Evolutionary conservation across 331 rosid species (phyloP).

Genomic region (Rosa hybrid): DNA sequence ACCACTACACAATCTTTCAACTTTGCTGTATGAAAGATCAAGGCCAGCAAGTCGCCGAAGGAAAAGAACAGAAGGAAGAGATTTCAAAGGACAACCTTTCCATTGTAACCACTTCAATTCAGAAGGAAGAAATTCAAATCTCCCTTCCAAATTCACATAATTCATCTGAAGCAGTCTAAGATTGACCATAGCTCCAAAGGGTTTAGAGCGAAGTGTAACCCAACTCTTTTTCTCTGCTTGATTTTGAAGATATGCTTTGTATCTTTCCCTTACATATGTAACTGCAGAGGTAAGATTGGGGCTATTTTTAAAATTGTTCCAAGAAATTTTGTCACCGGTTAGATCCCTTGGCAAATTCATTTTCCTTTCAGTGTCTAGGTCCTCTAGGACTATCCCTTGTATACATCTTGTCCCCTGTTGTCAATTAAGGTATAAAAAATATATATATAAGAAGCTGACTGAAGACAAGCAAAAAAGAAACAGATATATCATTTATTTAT

Average conservation of each 20-base stretch:
- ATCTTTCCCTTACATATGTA: constrained; percentile 32
- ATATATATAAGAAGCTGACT: not conserved
- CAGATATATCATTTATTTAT: not conserved
- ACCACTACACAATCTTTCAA: constrained; percentile 32
- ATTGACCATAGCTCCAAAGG: constrained; percentile 44
- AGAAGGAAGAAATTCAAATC: constrained; percentile 37
- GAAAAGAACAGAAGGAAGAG: constrained; percentile 39
- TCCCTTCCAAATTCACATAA: constrained; percentile 48
- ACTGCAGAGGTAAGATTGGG: constrained; percentile 27
- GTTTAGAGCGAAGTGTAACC: constrained; percentile 28
- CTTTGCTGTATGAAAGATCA: constrained; percentile 51
- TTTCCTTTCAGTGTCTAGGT: not conserved
- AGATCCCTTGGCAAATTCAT: constrained; percentile 17
- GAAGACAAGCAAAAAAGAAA: not conserved
- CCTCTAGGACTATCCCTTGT: constrained; percentile 54
- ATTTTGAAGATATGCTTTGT: constrained; percentile 22
- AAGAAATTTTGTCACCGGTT: constrained; percentile 32
- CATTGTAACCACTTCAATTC: constrained; percentile 67
- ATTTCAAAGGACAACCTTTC: constrained; percentile 50
- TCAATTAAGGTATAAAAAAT: constrained; percentile 1
- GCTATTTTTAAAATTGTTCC: constrained; percentile 25
- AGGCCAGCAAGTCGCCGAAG: constrained; percentile 48
- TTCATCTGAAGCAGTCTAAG: constrained; percentile 58
- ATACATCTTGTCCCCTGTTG: constrained; percentile 39
- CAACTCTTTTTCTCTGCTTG: constrained; percentile 26